These are phyloP conservation scores for Borovskyia barvae DNA, from an alignment of 208 protist species.

Conservation along the genomic window DNA sequence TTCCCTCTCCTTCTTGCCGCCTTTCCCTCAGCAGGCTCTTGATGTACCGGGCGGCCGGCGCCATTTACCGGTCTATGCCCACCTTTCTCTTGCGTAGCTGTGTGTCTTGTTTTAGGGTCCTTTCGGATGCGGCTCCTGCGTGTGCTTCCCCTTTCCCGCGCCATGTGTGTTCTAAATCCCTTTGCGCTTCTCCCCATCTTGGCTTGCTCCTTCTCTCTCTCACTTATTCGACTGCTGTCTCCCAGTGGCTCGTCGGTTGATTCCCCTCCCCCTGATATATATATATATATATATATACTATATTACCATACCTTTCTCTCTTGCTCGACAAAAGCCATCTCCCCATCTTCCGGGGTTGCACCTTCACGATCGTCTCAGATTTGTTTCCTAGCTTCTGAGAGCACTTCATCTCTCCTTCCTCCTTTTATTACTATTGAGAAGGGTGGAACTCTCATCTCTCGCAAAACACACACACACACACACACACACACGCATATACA, in stretches of 20 bases:
- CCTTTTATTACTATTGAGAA: slow-evolving; percentile 4
- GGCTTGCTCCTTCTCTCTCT: neutral
- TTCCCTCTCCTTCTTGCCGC: too few relatives aligned
- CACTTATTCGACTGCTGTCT: neutral
- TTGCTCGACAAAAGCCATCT: too few relatives aligned
- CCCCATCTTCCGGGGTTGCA: too few relatives aligned
- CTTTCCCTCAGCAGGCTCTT: too few relatives aligned
- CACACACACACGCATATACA: neutral
- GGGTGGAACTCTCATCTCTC: neutral
- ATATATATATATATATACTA: neutral
- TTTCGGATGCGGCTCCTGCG: too few relatives aligned
- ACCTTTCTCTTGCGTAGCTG: too few relatives aligned
- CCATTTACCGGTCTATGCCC: too few relatives aligned
- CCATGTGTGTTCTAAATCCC: too few relatives aligned
- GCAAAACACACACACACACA: neutral
- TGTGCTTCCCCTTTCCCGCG: too few relatives aligned
- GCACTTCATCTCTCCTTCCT: slow-evolving; percentile 1
- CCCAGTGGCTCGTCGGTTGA: neutral
- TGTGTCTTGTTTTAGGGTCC: too few relatives aligned
- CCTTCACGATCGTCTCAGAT: slow-evolving; percentile 5
- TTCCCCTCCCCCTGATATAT: neutral
- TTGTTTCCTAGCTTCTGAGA: slow-evolving; percentile 4
- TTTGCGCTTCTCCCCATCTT: neutral
- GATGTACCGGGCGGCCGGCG: too few relatives aligned
- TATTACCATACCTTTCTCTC: too few relatives aligned